Conservation (phyloP, 306 rosid genomes). For the Malus fusca region DNA sequence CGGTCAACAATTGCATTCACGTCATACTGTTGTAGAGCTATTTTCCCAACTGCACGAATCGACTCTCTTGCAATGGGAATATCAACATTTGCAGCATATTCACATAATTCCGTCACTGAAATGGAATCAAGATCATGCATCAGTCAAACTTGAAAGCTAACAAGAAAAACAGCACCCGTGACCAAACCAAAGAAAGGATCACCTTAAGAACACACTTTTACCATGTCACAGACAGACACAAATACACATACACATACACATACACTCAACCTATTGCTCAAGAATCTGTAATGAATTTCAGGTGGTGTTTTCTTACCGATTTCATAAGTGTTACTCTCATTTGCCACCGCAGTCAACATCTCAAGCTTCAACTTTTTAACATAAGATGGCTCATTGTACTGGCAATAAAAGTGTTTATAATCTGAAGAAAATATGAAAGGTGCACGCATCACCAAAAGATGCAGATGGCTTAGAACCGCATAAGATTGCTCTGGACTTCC, state of each 20-base stretch:
- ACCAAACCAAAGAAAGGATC: slow-evolving; percentile 7
- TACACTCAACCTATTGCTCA: not conserved
- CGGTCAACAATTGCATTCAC: slow-evolving; percentile 98
- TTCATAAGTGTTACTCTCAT: slow-evolving; percentile 96
- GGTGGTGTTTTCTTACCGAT: slow-evolving; percentile 48
- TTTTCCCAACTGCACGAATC: slow-evolving; percentile 97
- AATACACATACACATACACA: not conserved
- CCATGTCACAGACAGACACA: not conserved
- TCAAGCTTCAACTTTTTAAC: slow-evolving; percentile 98
- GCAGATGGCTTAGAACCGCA: slow-evolving; percentile 94
- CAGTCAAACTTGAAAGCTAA: slow-evolving; percentile 18
- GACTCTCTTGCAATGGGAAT: slow-evolving; percentile 99
- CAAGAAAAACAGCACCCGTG: slow-evolving; percentile 1
- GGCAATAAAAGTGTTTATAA: slow-evolving; percentile 97
- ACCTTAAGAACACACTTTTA: slow-evolving; percentile 10
- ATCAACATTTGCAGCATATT: slow-evolving; percentile 99
- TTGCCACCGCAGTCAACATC: slow-evolving; percentile 98
- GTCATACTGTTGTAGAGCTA: slow-evolving; percentile 97
- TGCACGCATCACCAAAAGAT: slow-evolving; percentile 98
- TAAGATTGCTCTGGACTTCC: slow-evolving; percentile 99
- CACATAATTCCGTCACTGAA: slow-evolving; percentile 97
- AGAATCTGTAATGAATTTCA: not conserved
- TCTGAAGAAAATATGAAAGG: slow-evolving; percentile 89
- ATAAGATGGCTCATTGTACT: slow-evolving; percentile 97
- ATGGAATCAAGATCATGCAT: slow-evolving; percentile 23